Base-by-base conservation (phyloP, 2,329 filamentous ascomycete genomes). In the Monosporascus cannonballus region DNA sequence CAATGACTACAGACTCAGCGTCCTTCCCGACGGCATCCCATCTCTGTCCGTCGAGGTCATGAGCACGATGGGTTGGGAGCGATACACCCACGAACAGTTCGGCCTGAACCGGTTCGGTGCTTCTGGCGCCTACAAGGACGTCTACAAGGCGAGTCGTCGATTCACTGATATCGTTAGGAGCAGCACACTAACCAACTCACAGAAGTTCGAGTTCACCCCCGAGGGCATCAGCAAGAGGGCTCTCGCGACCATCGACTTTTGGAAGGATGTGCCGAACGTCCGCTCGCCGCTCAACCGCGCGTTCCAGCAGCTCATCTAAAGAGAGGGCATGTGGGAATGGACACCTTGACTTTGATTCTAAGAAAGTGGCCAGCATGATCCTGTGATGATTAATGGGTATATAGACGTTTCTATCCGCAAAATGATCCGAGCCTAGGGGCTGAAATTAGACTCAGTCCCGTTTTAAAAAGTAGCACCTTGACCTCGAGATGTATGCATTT, bases 171-270 rank as follows among this genome's bases (percentile, higher is more conserved):
- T 36, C 20, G 9, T 11, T 42, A 44, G 44, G 38, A 51, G 17
- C 17, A 11, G 34, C 49, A 48, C 61, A 54, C 69, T 79, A 69
- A 78, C 69, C 65, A 64, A 49, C 24, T 53, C 49, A 65, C 66
- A 95, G 89, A 97, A 96, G 84, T 99, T 99, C 77, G 94, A 97
- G 76, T 97, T 99, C 81, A 99, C 93, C 48, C 89, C 94, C 51
- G 93, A 96, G 76, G 94, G 94, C 61, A 89, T 99, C 71, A 80
- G 89, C 77, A 96, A 97, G 88, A 91, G 94, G 67, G 94, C 93
- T 56, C 74, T 90, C 59, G 87, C 88, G 64, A 99, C 94, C 59
- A 79, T 97, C 67, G 85, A 97, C 71, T 99, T 96, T 85, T 99
- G 91, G 87, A 97, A 96, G 88, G 89, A 87, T 62, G 84, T 86